phyloP scores from a whole-genome alignment of 2,329 filamentous ascomycete species.

The Cercospora beticola region DNA sequence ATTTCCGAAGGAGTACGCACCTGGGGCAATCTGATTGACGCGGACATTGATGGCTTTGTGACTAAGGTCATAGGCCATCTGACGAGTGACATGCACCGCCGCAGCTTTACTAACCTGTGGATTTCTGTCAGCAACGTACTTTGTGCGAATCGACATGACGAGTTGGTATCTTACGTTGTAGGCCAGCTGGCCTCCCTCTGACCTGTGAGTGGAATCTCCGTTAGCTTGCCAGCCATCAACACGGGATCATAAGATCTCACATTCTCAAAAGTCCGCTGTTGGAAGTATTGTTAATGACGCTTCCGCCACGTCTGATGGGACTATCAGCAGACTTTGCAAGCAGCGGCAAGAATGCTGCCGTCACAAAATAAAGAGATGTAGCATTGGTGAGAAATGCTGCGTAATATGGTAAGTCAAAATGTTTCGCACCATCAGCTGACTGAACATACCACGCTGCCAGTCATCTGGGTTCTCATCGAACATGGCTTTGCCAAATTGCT shows the following conservation, averaged over 20 bases:
- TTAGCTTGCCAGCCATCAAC: background rate
- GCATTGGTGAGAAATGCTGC: background rate
- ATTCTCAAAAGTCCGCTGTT: background rate
- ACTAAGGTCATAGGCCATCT: background rate
- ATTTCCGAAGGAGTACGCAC: background rate
- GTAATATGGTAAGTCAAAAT: background rate
- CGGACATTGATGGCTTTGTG: background rate
- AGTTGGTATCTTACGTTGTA: background rate
- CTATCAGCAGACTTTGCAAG: background rate
- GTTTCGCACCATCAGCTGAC: background rate
- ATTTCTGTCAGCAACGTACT: background rate
- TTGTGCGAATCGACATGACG: background rate
- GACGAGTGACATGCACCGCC: background rate
- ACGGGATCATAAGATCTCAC: background rate
- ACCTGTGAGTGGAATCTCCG: background rate
- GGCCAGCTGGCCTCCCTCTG: background rate
- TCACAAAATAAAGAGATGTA: background rate
- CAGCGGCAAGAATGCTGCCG: background rate
- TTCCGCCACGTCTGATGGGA: background rate
- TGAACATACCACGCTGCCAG: background rate
- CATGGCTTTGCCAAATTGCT: background rate
- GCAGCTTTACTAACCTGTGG: background rate
- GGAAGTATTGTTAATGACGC: background rate
- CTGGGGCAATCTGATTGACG: background rate
- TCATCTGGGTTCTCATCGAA: background rate